Base-by-base conservation (phyloP, 106 monocot genomes). In the Narthecium ossifragum region DNA sequence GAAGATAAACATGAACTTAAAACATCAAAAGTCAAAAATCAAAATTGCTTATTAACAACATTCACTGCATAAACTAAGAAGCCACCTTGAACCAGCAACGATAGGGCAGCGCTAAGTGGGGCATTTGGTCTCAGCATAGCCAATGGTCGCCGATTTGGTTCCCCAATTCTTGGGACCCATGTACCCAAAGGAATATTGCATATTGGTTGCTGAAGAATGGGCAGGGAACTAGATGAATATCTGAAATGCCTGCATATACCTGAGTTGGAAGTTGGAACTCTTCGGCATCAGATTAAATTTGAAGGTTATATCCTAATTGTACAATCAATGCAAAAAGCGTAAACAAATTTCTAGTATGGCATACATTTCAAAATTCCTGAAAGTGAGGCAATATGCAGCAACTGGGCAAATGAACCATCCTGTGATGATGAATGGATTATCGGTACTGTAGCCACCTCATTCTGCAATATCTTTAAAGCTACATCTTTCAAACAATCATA, bases 181-280 rank as follows among this genome's bases (percentile, higher is more conserved):
- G 84, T 90, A 22, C 90, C 90, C 51, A 98, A 63, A 40, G 66
- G 75, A 40, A 98, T 70, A 23, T 62, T 65, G 46, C 73, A 75
- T 51, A 98, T 70, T 56, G 86, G 96, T 69, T 84, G 78, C 29
- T 84, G 83, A 18, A 98, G 67, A 65, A 90, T 75, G 13, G 96
- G 86, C 41, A 98, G 67, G 38, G 70, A 81, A 65, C 72, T 74
- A 26, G 81, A 71, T 59, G 96, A 90, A 62, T 87, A 75, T 71
- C 73, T 72, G 40, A 86, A 96, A 48, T 90, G 81, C 68, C 90
- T 83, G 80, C 90, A 96, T 53, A 96, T 86, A 70, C 83, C 94
- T 80, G 80, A 47, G 74, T n/a, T n/a, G n/a, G n/a, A n/a, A n/a
- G n/a, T n/a, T n/a, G n/a, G n/a, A n/a, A n/a, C n/a, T n/a, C n/a